A percentile compares a stretch with the other conserved stretches of the same genome.
Conservation (phyloP, 345 rosid genomes). For the Gossypium herbaceum region DNA sequence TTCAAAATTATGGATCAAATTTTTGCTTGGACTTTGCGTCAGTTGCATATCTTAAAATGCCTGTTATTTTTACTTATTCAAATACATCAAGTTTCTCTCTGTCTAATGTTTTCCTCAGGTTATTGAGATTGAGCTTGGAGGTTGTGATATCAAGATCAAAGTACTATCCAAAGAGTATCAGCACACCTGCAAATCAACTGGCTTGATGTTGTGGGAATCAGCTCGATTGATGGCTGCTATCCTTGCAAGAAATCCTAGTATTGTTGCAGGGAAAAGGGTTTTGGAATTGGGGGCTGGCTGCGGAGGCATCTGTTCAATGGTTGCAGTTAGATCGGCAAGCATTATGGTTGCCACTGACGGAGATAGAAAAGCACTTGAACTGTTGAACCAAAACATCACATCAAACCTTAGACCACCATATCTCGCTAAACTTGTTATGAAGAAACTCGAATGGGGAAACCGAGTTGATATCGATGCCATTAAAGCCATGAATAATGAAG, state of each 20-base stretch:
- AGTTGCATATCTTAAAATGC: no score
- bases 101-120: constrained; percentile 30
- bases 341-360: constrained; percentile 78
- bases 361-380: constrained; percentile 55
- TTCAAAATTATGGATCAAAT: not conserved
- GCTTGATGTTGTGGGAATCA: constrained; percentile 57
- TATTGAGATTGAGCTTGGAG: constrained; percentile 42
- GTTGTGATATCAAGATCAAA: constrained; percentile 10
- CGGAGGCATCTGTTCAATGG: constrained; percentile 88
- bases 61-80: not conserved
- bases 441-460: constrained; percentile 79
- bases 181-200: constrained; percentile 88
- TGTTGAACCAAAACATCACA: constrained; percentile 49
- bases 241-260: constrained; percentile 64
- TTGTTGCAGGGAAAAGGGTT: constrained; percentile 63
- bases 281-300: constrained; percentile 83
- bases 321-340: constrained; percentile 55
- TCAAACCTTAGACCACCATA: constrained; percentile 45
- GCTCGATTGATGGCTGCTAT: constrained; percentile 42
- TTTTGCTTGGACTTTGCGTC: not conserved
- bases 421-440: constrained; percentile 37
- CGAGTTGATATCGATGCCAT: constrained; percentile 48
- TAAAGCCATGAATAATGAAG: constrained; percentile 33
- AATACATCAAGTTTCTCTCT: not conserved
- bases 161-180: constrained; percentile 69